Percentiles rank a stretch among this genome's conserved stretches.
These are phyloP conservation scores for Acer yangbiense DNA, from an alignment of 345 rosid species.

Conservation along the genomic window DNA sequence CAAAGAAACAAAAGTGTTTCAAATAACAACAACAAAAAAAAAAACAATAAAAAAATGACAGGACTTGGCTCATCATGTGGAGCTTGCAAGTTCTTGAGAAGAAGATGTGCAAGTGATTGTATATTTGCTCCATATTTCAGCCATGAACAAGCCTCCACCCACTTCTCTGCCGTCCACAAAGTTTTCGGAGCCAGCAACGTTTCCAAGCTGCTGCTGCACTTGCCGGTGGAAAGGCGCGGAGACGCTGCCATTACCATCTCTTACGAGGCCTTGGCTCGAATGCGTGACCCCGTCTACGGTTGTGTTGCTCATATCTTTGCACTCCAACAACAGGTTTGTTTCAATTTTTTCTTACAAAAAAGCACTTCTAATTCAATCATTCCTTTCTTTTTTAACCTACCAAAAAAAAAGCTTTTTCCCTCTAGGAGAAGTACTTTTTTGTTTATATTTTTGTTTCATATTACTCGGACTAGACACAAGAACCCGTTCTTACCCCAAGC, in stretches of 20 bases:
- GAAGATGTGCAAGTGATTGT: conserved; percentile 67
- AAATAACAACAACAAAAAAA: too few species aligned
- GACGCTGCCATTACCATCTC: conserved; percentile 67
- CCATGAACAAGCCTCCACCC: conserved; percentile 63
- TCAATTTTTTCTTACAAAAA: neutral
- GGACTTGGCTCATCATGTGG: conserved; percentile 80
- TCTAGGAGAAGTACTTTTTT: neutral
- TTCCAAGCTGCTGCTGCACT: conserved; percentile 58
- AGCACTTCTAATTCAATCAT: neutral
- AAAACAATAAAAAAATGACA: conserved; percentile 37
- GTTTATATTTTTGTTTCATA: too few species aligned
- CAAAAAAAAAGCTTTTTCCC: neutral
- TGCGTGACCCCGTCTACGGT: conserved; percentile 61
- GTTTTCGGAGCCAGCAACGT: conserved; percentile 85
- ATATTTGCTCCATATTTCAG: conserved; percentile 76
- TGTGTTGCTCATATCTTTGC: conserved; percentile 71
- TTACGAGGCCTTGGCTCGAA: conserved; percentile 70
- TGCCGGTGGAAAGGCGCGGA: conserved; percentile 51
- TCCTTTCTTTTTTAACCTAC: too few species aligned
- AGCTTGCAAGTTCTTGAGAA: conserved; percentile 82
- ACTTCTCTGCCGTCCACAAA: conserved; percentile 75
- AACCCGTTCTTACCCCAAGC: too few species aligned
- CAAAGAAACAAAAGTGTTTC: too few species aligned
- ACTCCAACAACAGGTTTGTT: conserved; percentile 69
- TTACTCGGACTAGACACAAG: too few species aligned